phyloP scores from a whole-genome alignment of 345 rosid genomes.

The Streptanthus diversifolius region DNA sequence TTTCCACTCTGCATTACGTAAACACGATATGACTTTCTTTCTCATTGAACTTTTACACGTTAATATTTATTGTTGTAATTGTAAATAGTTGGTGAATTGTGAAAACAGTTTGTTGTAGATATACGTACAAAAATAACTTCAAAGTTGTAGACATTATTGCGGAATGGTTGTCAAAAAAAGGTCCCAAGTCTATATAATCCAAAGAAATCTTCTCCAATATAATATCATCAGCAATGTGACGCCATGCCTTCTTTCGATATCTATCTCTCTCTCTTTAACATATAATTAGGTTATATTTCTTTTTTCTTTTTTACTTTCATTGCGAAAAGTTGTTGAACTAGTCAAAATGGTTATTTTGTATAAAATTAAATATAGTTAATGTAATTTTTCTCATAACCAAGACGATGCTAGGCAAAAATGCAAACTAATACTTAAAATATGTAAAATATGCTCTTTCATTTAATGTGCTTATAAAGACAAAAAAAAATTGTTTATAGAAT shows the following conservation, averaged over 20 bases:
- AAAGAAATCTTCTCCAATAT: conserved; percentile 11
- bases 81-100: not conserved
- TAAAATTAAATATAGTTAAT: not conserved
- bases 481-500: too few species aligned
- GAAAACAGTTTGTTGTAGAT: not conserved
- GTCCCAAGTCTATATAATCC: conserved; percentile 4
- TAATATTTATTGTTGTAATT: not conserved
- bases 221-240: conserved; percentile 21
- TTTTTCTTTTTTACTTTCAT: not conserved
- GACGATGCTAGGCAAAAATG: not conserved
- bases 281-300: conserved; percentile 21
- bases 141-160: not conserved
- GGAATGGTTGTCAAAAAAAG: not conserved
- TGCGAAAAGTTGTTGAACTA: conserved; percentile 1
- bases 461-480: too few species aligned
- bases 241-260: conserved; percentile 9
- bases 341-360: not conserved
- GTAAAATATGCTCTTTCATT: not conserved
- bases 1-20: not conserved
- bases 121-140: not conserved
- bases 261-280: not conserved
- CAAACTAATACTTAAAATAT: not conserved
- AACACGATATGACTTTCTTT: not conserved
- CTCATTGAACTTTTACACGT: too few species aligned
- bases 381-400: not conserved